These are phyloP conservation scores for Boletus rubroflammeus DNA, from an alignment of 768 basidiomycete species.

Conservation along the genomic window DNA sequence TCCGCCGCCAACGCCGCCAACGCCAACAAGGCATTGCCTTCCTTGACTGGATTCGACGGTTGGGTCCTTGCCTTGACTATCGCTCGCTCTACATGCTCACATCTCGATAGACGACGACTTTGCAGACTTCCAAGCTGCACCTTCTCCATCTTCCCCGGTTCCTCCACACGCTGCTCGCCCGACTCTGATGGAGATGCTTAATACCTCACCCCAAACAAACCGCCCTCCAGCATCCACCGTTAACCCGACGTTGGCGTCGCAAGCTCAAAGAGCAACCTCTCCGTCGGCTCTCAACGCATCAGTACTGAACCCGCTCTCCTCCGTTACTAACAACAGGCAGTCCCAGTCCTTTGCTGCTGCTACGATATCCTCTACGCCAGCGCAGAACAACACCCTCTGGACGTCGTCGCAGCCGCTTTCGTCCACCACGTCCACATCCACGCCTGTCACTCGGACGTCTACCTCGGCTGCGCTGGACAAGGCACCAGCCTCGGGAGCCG, in stretches of 20 bases:
- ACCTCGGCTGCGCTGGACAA: constrained; percentile 15
- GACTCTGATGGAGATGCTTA: constrained; percentile 50
- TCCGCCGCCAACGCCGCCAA: constrained; percentile 9
- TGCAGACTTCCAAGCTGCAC: constrained; percentile 79
- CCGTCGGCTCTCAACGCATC: constrained; percentile 27
- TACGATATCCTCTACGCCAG: constrained; percentile 14
- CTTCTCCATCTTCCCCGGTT: constrained; percentile 38
- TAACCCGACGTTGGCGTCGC: constrained; percentile 9
- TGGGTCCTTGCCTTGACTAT: background rate
- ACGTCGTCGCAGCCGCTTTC: constrained; percentile 28
- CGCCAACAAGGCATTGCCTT: constrained; percentile 32
- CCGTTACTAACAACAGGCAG: constrained; percentile 24
- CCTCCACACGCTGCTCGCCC: constrained; percentile 33
- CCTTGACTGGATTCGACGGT: constrained; percentile 30
- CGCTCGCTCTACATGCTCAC: constrained; percentile 2
- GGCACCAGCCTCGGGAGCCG: constrained; percentile 10
- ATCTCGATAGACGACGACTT: constrained; percentile 71
- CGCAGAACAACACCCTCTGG: constrained; percentile 24
- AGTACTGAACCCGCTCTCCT: constrained; percentile 21
- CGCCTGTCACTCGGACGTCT: constrained; percentile 12
- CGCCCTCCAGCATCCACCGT: constrained; percentile 8
- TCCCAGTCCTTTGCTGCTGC: constrained; percentile 16
- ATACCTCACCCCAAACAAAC: constrained; percentile 28
- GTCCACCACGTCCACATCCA: constrained; percentile 10
- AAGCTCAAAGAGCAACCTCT: constrained; percentile 14